Evolutionary conservation across 306 rosid genomes (phyloP), one percentile per base, ranked within the genome.

Genomic region (Inga leiocalycina): DNA sequence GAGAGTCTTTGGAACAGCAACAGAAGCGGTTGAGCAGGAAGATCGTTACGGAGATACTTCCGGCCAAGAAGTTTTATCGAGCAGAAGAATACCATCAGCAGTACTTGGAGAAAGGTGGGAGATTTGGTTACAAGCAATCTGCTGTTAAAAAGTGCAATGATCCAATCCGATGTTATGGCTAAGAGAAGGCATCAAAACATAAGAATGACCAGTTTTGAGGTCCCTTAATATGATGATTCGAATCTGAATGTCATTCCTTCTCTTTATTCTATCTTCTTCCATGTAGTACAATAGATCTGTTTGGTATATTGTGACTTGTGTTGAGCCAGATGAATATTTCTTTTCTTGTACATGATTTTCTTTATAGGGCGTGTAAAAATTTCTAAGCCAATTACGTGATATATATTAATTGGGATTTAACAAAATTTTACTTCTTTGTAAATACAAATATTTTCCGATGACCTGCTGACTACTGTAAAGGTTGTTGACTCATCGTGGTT

Each of bases 31-130:
- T 89, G 80, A 89, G 79, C 90, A 85, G 98, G 84, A 91, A 89
- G 83, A 92, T 95, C 13, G 91, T 95, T 24, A 91, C 98, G 2
- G 99, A 93, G 83, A 91, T 95, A 64, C 91, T 95, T 80, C 98
- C 96, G 0, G 97, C 99, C 48, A 95, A 89, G 89, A 95, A 91
- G 68, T 95, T 95, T 89, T 95, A 95, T 89, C 83, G 74, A 65
- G 99, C 99, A 1, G 99, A 93, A 85, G 99, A 95, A 84, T 86
- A 92, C 83, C 98, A 95, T 81, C 99, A 95, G 83, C 99, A 95
- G 79, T 95, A 95, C 85, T 97, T 95, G 2, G 98, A 87, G 76
- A 95, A 95, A 87, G 99, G 99, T 0, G 99, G 99, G 27, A 87
- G 97, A 15, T 93, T 95, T 49, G 99, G 99, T 66, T 89, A 54